Conservation (phyloP, 495 filamentous ascomycete genomes). For the Opeltia flavorubescens region DNA sequence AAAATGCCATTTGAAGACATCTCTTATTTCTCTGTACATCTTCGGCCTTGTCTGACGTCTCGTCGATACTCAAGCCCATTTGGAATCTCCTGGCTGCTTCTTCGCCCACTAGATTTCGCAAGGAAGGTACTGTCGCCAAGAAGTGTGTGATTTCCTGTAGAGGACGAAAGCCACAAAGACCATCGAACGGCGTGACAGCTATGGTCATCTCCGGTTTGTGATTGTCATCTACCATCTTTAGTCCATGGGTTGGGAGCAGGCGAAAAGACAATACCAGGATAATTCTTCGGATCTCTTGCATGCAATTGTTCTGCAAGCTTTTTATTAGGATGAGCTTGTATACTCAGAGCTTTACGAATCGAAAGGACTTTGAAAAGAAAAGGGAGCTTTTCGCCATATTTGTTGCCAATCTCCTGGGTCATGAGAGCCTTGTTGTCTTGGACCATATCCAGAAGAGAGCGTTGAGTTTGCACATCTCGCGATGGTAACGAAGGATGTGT, state of each 20-base stretch:
- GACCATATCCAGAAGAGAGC: slow-evolving; percentile 79
- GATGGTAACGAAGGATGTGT: slow-evolving; percentile 94
- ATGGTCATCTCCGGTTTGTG: slow-evolving; percentile 99
- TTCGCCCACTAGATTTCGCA: slow-evolving; percentile 66
- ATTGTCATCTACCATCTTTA: slow-evolving; percentile 65
- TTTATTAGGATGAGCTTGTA: slow-evolving; percentile 97
- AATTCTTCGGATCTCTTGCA: slow-evolving; percentile 76
- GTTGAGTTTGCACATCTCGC: slow-evolving; percentile 69
- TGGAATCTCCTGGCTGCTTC: slow-evolving; percentile 53
- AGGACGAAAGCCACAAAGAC: slow-evolving; percentile 88
- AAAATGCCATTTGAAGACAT: slow-evolving; percentile 60
- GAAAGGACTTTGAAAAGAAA: slow-evolving; percentile 97
- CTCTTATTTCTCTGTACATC: slow-evolving; percentile 59
- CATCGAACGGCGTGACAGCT: slow-evolving; percentile 89
- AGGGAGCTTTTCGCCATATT: slow-evolving; percentile 67
- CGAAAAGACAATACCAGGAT: slow-evolving; percentile 34
- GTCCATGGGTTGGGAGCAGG: neutral
- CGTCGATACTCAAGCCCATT: slow-evolving; percentile 47
- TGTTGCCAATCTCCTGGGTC: slow-evolving; percentile 50
- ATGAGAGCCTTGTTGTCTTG: slow-evolving; percentile 77
- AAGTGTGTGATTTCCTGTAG: slow-evolving; percentile 78
- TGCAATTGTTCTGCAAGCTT: slow-evolving; percentile 86
- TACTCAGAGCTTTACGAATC: slow-evolving; percentile 84
- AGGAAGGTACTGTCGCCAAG: slow-evolving; percentile 52
- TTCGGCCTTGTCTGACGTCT: slow-evolving; percentile 42